Evolutionary conservation across 495 filamentous ascomycete genomes (phyloP), one percentile per base, ranked within the genome.

Genomic region (Podospora anserina): DNA sequence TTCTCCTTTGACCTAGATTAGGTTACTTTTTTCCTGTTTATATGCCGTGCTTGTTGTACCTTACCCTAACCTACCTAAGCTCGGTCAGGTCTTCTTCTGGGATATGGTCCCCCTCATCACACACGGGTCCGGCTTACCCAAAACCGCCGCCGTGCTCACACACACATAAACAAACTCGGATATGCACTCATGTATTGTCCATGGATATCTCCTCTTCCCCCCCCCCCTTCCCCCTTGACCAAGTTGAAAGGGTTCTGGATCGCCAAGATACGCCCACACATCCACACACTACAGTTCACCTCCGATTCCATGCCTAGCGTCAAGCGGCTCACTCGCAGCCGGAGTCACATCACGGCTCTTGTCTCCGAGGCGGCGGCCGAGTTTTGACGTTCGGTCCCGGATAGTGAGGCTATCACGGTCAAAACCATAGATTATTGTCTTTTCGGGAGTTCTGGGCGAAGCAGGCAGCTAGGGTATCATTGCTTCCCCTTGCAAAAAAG

Each of bases 301-400:
- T 28, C 30, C 59, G 5, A 30, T 61, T 3, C 26, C 32, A 30
- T 61, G 11, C 26, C 32, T 26, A 61, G 16, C 20, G 59, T 18
- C 59, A 26, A 61, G 27, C 59, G 27, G 59, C 59, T 61, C 26
- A 61, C 39, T 49, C 13, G 0, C 26, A 9, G 26, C 59, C 27
- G 27, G 59, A 61, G 59, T 30, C 19, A 20, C 27, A 19, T 44
- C 16, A 28, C 27, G 18, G n/a, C 1, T 63, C 5, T n/a, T 44
- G 61, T 63, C 61, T 49, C 61, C 61, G 61, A 63, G 61, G 15
- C 32, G 28, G 61, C 32, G 23, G 16, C 26, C 59, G 56, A 23
- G 16, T 61, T 61, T 61, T 26, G 26, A 63, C 1, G 4, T 63
- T 63, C 61, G 61, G 61, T 63, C 61, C 61, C 61, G 61, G 28